phyloP scores from a whole-genome alignment of 331 rosid genomes.

The Rhamnella rubrinervis region DNA sequence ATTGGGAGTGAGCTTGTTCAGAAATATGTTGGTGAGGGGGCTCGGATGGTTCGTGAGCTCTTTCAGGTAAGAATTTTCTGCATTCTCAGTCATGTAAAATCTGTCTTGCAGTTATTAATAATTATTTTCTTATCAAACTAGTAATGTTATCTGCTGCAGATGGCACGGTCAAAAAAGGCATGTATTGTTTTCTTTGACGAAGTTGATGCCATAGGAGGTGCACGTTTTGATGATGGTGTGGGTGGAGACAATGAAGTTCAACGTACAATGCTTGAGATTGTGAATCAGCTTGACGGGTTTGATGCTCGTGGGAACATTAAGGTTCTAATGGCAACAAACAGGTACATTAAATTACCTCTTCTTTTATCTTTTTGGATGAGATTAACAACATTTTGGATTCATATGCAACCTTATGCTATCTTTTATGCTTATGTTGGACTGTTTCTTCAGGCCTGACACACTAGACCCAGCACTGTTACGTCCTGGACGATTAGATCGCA shows the following conservation, averaged over 20 bases:
- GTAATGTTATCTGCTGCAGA: conserved; percentile 39
- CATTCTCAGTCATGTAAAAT: not conserved
- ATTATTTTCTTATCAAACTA: conserved; percentile 8
- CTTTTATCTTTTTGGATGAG: not conserved
- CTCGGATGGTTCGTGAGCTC: conserved; percentile 96
- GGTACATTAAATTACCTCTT: conserved; percentile 33
- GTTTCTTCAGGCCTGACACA: conserved; percentile 77
- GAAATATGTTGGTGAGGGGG: conserved; percentile 98
- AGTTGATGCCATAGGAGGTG: conserved; percentile 98
- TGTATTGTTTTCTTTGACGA: conserved; percentile 96
- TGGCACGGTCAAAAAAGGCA: conserved; percentile 98
- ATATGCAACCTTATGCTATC: not conserved
- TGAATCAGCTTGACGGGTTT: conserved; percentile 96
- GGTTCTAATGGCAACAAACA: conserved; percentile 96
- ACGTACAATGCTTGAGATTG: conserved; percentile 96
- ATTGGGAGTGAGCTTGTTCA: conserved; percentile 99
- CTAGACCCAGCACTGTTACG: conserved; percentile 92
- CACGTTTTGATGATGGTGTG: conserved; percentile 93
- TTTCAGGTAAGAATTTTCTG: conserved; percentile 63
- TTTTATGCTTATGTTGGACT: not conserved
- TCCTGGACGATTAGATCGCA: conserved; percentile 95
- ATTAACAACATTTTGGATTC: not conserved
- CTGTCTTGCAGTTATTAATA: conserved; percentile 10
- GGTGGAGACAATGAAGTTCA: conserved; percentile 98
- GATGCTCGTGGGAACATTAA: conserved; percentile 97